Percentiles rank a stretch among this genome's conserved stretches.
Conservation (phyloP, 768 basidiomycete genomes). For the Calocera viscosa region DNA sequence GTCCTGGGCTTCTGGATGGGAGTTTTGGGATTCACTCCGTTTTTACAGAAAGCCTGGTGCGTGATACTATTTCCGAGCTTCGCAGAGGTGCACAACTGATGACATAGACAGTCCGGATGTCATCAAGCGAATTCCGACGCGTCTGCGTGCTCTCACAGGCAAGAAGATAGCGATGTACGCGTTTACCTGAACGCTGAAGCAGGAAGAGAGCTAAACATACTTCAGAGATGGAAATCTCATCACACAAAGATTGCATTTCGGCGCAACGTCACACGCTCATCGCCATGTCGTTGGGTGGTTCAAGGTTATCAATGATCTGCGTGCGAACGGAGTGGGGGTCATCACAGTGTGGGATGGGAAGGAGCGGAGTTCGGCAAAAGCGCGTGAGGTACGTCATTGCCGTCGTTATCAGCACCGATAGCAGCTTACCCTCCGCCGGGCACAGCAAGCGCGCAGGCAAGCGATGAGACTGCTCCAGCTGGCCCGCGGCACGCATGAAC, state of each 20-base stretch:
- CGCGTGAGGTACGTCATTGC: slow-evolving; percentile 43
- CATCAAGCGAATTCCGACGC: slow-evolving; percentile 39
- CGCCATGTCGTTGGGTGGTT: slow-evolving; percentile 75
- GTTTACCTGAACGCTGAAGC: slow-evolving; percentile 8
- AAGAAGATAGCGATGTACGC: slow-evolving; percentile 65
- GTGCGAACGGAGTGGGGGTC: slow-evolving; percentile 41
- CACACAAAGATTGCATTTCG: slow-evolving; percentile 70
- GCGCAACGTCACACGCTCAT: slow-evolving; percentile 46
- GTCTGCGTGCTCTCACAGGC: slow-evolving; percentile 47
- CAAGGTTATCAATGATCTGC: slow-evolving; percentile 49
- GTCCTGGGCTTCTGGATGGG: slow-evolving; percentile 13
- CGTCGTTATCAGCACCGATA: not conserved
- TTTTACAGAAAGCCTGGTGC: slow-evolving; percentile 17
- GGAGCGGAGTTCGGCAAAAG: slow-evolving; percentile 53
- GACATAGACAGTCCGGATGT: slow-evolving; percentile 18
- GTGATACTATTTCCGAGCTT: not conserved
- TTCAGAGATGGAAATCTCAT: slow-evolving; percentile 72
- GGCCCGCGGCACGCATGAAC: slow-evolving; percentile 47
- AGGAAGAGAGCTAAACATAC: slow-evolving; percentile 12
- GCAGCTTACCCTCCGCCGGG: not conserved
- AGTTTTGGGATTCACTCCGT: slow-evolving; percentile 16
- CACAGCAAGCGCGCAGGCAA: slow-evolving; percentile 45
- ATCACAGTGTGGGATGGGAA: slow-evolving; percentile 75
- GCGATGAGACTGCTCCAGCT: slow-evolving; percentile 37
- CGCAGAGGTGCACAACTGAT: not conserved